Conservation (phyloP, 2,329 filamentous ascomycete genomes). For the Verticillium zaregamsianum region DNA sequence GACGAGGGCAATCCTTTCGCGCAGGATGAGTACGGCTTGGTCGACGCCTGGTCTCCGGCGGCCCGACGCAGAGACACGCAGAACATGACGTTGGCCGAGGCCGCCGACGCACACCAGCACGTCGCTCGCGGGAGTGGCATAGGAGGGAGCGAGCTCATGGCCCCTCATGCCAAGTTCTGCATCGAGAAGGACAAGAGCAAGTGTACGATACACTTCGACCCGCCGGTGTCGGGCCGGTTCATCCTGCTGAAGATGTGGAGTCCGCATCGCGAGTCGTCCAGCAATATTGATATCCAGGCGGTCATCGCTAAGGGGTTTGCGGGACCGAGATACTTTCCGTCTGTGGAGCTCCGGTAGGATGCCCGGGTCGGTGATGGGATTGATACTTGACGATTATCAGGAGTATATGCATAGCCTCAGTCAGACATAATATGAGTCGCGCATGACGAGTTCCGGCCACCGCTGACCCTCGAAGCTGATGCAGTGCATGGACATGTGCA, state of each 20-base stretch:
- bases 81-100: constrained; percentile 30
- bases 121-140: constrained; percentile 55
- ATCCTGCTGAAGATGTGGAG: constrained; percentile 91
- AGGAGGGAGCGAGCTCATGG: constrained; percentile 57
- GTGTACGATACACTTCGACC: constrained; percentile 82
- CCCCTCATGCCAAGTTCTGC: constrained; percentile 75
- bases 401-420: neutral
- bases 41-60: constrained; percentile 16
- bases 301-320: constrained; percentile 81
- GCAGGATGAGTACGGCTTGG: constrained; percentile 28
- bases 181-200: constrained; percentile 79
- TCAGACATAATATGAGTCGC: neutral
- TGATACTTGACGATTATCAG: neutral
- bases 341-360: constrained; percentile 52
- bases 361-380: neutral
- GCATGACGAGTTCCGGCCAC: no score
- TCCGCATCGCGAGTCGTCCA: constrained; percentile 57
- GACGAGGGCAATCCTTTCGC: constrained; percentile 24
- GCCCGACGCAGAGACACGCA: constrained; percentile 16
- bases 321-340: constrained; percentile 79
- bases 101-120: constrained; percentile 42
- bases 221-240: constrained; percentile 75
- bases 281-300: constrained; percentile 86
- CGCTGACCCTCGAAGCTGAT: no score
- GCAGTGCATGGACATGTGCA: no score